These are phyloP conservation scores for Neolentinus lepideus DNA, from an alignment of 1,284 basidiomycete species.

Conservation along the genomic window DNA sequence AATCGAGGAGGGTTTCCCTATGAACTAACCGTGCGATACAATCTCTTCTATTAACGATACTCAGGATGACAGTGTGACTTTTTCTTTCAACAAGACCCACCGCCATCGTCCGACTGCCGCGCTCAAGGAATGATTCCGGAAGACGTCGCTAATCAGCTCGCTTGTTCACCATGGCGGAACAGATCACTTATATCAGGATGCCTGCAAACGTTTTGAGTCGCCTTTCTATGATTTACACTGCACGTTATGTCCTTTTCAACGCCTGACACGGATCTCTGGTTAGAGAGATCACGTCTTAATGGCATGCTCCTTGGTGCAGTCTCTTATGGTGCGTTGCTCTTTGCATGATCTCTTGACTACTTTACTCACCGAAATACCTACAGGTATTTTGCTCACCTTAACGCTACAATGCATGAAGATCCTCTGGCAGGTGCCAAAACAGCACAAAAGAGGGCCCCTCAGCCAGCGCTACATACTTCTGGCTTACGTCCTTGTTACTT, in stretches of 20 bases:
- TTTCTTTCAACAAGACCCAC: too few relatives aligned
- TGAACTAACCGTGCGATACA: too few relatives aligned
- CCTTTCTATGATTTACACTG: too few relatives aligned
- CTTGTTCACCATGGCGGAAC: too few relatives aligned
- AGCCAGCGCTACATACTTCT: background rate
- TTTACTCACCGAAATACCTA: too few relatives aligned
- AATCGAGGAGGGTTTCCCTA: too few relatives aligned
- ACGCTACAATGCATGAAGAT: background rate
- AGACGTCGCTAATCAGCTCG: background rate
- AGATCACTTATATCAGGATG: too few relatives aligned
- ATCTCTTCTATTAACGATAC: too few relatives aligned
- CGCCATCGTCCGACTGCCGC: too few relatives aligned
- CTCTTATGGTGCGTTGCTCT: background rate
- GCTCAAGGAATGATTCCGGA: background rate
- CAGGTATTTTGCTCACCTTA: background rate
- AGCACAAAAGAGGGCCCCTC: background rate
- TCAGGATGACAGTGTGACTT: too few relatives aligned
- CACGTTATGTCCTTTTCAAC: conserved; percentile 13
- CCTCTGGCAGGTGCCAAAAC: background rate
- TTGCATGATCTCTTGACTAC: too few relatives aligned
- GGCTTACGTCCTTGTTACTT: conserved; percentile 16
- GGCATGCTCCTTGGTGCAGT: conserved; percentile 16
- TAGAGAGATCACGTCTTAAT: conserved; percentile 19
- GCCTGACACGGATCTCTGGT: conserved; percentile 15
- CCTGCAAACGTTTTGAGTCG: too few relatives aligned